Base-by-base conservation (phyloP, 192 early-diverging fungal genomes). In the Gigaspora rosea region DNA sequence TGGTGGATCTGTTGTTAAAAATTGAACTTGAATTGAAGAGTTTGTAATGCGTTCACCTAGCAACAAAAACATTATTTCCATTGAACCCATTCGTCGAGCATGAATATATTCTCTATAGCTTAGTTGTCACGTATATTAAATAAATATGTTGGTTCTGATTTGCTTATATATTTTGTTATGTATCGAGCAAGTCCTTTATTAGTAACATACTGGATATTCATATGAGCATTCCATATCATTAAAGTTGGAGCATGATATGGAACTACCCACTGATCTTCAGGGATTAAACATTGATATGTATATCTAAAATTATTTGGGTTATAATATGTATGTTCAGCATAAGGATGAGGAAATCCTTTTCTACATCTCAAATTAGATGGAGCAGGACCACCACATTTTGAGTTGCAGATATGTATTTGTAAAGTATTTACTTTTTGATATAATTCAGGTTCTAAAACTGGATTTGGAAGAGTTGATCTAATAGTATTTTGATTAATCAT, bases 41-140 rank as follows among this genome's bases (percentile, higher is more conserved):
- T 71, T n/a, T 11, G 51, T 56, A 46, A 56, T 71, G 35, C 22
- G 35, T 52, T 71, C 51, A 18, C 69, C 52, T 16, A 71, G 5
- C 4, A 41, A 36, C 18, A 71, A 41, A 56, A 71, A 71, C 32
- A 71, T 71, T 32, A 71, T 13, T 56, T 71, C 69, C 27, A 71
- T 71, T 10, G 4, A 27, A 52, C 32, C 49, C n/a, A 71, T 48
- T 41, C 69, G 13, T 36, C 8, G 15, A 10, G 27, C 52, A 32
- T 56, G 13, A 56, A 71, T n/a, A 54, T 71, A 46, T 71, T 71
- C 32, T 13, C 20, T 0, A 54, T 52, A 71, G 11, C 16, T n/a
- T 16, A 32, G 9, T 13, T 51, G 12, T 56, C 32, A n/a, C 4
- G 0, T 35, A 71, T 35, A 56, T 71, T 71, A 15, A 71, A 71